Evolutionary conservation across 306 rosid genomes (phyloP).

Genomic region (Herpetospermum pedunculosum): DNA sequence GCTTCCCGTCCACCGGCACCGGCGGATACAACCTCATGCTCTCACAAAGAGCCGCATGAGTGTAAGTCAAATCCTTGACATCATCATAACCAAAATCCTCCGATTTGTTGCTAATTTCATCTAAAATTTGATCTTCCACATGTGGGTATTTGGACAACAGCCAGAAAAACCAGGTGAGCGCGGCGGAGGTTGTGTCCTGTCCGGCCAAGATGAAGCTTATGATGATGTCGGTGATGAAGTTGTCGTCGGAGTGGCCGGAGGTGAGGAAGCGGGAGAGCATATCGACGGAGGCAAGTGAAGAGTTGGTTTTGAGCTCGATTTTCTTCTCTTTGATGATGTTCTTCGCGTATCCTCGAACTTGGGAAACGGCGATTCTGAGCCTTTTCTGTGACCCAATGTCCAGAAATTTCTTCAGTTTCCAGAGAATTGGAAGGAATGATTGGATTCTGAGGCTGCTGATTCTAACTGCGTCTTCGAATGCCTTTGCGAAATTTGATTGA

Average conservation of each 20-base stretch:
- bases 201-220: conserved; percentile 60
- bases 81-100: conserved; percentile 22
- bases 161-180: conserved; percentile 70
- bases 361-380: conserved; percentile 10
- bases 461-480: conserved; percentile 32
- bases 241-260: conserved; percentile 41
- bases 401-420: conserved; percentile 30
- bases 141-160: conserved; percentile 26
- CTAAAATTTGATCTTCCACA: conserved; percentile 23
- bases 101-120: conserved; percentile 17
- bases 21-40: conserved; percentile 70
- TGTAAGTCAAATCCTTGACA: conserved; percentile 45
- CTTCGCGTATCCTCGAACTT: conserved; percentile 34
- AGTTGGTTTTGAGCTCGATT: conserved; percentile 17
- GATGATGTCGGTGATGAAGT: conserved; percentile 34
- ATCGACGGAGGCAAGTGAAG: conserved; percentile 22
- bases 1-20: conserved; percentile 29
- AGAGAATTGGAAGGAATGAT: conserved; percentile 5
- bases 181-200: conserved; percentile 43
- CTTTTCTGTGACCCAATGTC: conserved; percentile 34
- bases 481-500: conserved; percentile 27
- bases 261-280: conserved; percentile 38
- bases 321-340: conserved; percentile 34
- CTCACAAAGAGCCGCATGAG: conserved; percentile 59
- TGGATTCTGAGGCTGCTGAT: conserved; percentile 28